These are phyloP conservation scores for Phlebiopsis gigantea DNA, from an alignment of 768 basidiomycete species.

Conservation along the genomic window DNA sequence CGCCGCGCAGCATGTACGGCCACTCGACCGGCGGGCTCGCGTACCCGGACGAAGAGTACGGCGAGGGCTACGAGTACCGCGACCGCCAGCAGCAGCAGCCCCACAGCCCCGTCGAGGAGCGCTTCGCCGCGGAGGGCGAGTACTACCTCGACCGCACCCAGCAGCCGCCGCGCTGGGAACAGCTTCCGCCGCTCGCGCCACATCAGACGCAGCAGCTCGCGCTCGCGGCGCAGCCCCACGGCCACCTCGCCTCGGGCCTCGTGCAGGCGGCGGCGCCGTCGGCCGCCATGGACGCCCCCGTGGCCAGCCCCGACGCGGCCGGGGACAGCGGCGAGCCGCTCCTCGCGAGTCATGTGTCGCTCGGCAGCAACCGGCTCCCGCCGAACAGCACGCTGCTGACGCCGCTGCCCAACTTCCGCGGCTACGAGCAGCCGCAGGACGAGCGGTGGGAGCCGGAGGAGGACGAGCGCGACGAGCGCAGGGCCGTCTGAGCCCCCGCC, in stretches of 20 bases:
- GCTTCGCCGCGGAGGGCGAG: background rate
- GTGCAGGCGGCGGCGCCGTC: background rate
- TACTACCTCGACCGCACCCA: background rate
- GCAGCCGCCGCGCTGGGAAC: background rate
- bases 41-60: slow-evolving; percentile 7
- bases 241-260: background rate
- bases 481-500: background rate
- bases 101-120: slow-evolving; percentile 3
- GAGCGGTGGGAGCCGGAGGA: background rate
- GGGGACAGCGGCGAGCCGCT: slow-evolving; percentile 9
- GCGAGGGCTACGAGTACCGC: slow-evolving; percentile 1
- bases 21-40: background rate
- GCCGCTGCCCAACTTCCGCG: slow-evolving; percentile 10
- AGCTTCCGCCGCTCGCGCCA: background rate
- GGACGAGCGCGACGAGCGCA: background rate
- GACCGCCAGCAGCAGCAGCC: background rate
- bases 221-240: background rate
- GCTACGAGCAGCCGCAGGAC: background rate
- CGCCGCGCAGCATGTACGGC: slow-evolving; percentile 1
- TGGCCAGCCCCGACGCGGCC: background rate
- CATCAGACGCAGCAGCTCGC: too few relatives aligned
- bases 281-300: background rate
- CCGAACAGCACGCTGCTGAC: slow-evolving; percentile 13
- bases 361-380: slow-evolving; percentile 13
- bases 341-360: slow-evolving; percentile 10